Evolutionary conservation across 306 rosid genomes (phyloP).

Genomic region (Fragaria nilgerrensis): DNA sequence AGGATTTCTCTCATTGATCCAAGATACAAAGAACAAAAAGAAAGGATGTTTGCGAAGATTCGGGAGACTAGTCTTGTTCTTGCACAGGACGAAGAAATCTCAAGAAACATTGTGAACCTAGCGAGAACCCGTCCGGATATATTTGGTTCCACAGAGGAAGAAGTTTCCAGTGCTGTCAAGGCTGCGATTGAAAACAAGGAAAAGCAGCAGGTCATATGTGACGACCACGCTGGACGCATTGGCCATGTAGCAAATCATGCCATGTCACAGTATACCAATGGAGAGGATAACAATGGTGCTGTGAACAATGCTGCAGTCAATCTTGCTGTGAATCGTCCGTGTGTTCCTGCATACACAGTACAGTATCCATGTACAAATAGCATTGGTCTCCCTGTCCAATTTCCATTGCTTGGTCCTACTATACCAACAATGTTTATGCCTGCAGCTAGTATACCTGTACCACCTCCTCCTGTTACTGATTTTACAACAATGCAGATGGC

Average conservation of each 20-base stretch:
- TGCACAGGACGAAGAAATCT: conserved; percentile 92
- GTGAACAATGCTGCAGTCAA: conserved; percentile 70
- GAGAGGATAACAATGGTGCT: conserved; percentile 61
- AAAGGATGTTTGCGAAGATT: conserved; percentile 95
- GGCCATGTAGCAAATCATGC: conserved; percentile 88
- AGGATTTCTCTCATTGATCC: conserved; percentile 96
- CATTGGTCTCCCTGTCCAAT: conserved; percentile 46
- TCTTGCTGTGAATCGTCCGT: conserved; percentile 84
- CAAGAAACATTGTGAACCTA: conserved; percentile 79
- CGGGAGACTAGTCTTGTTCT: conserved; percentile 92
- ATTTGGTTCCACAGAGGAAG: conserved; percentile 93
- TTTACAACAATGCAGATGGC: conserved; percentile 53
- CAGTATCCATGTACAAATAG: conserved; percentile 64
- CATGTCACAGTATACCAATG: conserved; percentile 65
- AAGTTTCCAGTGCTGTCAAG: conserved; percentile 91
- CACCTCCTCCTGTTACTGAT: conserved; percentile 93
- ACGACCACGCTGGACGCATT: conserved; percentile 92
- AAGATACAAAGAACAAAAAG: conserved; percentile 90
- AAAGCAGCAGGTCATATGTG: conserved; percentile 98
- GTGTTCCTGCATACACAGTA: conserved; percentile 43
- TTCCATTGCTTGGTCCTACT: conserved; percentile 53
- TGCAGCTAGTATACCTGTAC: conserved; percentile 55
- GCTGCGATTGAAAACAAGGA: conserved; percentile 92
- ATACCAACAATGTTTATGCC: conserved; percentile 57
- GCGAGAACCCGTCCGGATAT: conserved; percentile 96